Evolutionary conservation across 2,329 filamentous ascomycete genomes (phyloP), one percentile per base, ranked within the genome.

Genomic region (Drechslerella coelobrocha): DNA sequence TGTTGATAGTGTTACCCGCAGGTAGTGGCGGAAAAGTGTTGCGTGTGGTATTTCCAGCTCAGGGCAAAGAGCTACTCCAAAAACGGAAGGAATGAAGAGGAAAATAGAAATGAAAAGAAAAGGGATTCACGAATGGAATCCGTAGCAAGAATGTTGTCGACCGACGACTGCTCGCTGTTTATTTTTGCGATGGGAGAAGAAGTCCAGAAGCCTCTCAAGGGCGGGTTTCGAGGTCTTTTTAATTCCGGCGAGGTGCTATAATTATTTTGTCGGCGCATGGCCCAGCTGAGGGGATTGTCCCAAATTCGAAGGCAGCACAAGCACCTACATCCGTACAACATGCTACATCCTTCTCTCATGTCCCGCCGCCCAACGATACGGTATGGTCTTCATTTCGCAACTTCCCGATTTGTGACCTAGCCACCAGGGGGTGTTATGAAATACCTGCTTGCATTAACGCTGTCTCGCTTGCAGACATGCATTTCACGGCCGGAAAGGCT

Each of bases 291-390:
- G 41, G 41, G 45, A 57, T 61, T 50, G 26, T 68, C 53, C 52
- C 19, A 29, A 31, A 24, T 51, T 17, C 23, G 59, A 59, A 71
- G 65, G 65, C 65, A 69, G 52, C 17, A 43, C 51, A 37, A 34
- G 27, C 48, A 27, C 65, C 54, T 62, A 47, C 56, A 51, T 56
- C 47, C 51, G 45, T 59, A 41, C 57, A 69, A 69, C 65, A 69
- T 62, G 56, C 65, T 56, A 61, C 63, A 69, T 69, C 65, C 65
- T 69, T 21, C 52, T 53, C 57, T 34, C 43, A 61, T 45, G 56
- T 45, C 43, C 29, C 63, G 52, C 65, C 65, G 52, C 65, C 65
- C 65, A 52, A 52, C 53, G 65, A 69, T 69, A 57, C 53, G 65
- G 61, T 69, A 53, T 61, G 65, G 65, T 56, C 45, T 37, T 53